A percentile compares a stretch with the other conserved stretches of the same genome.
These are phyloP conservation scores for Oxyria digyna DNA, from an alignment of 148 eudicot species.

Conservation along the genomic window DNA sequence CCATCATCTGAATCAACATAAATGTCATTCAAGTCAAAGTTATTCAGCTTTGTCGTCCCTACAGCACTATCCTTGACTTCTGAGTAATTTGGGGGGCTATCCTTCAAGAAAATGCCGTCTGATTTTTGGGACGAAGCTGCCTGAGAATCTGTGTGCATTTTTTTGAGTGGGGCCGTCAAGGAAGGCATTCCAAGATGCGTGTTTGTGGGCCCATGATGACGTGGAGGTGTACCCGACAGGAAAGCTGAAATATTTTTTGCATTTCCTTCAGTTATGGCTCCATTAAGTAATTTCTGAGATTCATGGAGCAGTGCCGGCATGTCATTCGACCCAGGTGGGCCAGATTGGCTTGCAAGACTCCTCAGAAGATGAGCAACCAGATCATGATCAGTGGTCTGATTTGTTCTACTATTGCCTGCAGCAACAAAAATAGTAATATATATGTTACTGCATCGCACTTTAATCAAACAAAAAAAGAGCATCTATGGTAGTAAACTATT, in stretches of 20 bases:
- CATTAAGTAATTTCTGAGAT: conserved; percentile 38
- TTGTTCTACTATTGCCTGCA: conserved; percentile 49
- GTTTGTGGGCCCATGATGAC: neutral
- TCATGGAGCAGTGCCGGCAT: conserved; percentile 31
- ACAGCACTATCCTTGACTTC: conserved; percentile 5
- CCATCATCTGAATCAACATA: conserved; percentile 69
- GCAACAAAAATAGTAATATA: neutral
- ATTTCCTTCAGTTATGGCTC: conserved; percentile 24
- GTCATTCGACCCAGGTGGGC: conserved; percentile 23
- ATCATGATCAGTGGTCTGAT: conserved; percentile 51
- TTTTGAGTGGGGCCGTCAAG: neutral
- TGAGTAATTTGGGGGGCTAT: conserved; percentile 5
- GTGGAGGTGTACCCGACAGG: conserved; percentile 2
- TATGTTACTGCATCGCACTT: neutral
- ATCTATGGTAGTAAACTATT: neutral
- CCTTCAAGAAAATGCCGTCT: conserved; percentile 1
- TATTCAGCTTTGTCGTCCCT: conserved; percentile 21
- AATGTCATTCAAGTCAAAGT: conserved; percentile 62
- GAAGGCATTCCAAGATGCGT: neutral
- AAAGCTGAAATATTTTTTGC: conserved; percentile 24
- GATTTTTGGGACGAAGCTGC: neutral
- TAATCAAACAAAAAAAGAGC: too few species aligned
- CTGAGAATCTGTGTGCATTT: neutral
- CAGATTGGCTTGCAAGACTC: conserved; percentile 52
- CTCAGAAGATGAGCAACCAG: conserved; percentile 55